Conservation (phyloP, 108 stramenopile genomes). For the Cylindrotheca closterium region DNA sequence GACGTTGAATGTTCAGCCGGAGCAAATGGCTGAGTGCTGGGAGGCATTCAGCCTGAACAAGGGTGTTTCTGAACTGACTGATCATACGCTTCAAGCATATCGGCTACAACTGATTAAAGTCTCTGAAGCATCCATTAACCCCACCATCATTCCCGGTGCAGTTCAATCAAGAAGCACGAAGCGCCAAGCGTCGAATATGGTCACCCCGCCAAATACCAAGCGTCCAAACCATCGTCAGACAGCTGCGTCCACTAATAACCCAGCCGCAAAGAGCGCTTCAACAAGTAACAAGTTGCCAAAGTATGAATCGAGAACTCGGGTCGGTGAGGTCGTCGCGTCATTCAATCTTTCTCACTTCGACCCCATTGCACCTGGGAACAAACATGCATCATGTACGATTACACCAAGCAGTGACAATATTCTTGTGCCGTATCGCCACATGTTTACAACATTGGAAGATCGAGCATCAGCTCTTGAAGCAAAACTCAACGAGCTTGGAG, state of each 20-base stretch:
- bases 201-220: slow-evolving; percentile 46
- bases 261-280: slow-evolving; percentile 5
- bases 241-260: slow-evolving; percentile 10
- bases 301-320: slow-evolving; percentile 53
- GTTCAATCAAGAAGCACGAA: slow-evolving; percentile 9
- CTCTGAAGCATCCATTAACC: slow-evolving; percentile 6
- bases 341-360: slow-evolving; percentile 15
- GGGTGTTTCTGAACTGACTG: slow-evolving; percentile 45
- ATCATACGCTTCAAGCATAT: slow-evolving; percentile 50
- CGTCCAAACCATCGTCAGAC: slow-evolving; percentile 10
- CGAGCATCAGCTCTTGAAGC: slow-evolving; percentile 78
- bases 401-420: slow-evolving; percentile 29
- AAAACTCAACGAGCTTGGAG: slow-evolving; percentile 53
- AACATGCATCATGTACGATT: slow-evolving; percentile 10
- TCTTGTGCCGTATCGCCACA: slow-evolving; percentile 72
- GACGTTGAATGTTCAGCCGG: slow-evolving; percentile 38
- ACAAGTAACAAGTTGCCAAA: slow-evolving; percentile 16
- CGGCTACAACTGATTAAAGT: slow-evolving; percentile 44
- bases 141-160: slow-evolving; percentile 16
- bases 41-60: slow-evolving; percentile 71
- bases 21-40: slow-evolving; percentile 67
- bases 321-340: slow-evolving; percentile 52
- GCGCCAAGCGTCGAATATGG: slow-evolving; percentile 26
- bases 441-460: slow-evolving; percentile 90
- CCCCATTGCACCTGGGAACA: slow-evolving; percentile 1